phyloP scores from a whole-genome alignment of 2,329 filamentous ascomycete species.

The Cytospora piceicola region DNA sequence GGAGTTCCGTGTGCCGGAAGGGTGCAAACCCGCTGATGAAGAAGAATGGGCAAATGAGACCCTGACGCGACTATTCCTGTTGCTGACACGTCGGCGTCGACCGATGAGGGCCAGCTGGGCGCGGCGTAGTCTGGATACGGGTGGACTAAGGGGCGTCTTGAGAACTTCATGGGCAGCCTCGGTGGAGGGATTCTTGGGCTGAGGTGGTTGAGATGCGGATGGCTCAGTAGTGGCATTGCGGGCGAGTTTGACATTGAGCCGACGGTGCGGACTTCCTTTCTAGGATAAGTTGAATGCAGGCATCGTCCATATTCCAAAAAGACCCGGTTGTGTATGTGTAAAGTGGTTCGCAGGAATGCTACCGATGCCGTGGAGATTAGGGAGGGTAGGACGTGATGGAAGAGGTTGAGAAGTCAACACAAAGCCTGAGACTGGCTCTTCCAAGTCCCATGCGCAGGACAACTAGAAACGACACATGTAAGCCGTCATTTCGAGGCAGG shows the following conservation, averaged over 20 bases:
- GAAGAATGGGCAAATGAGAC: constrained; percentile 37
- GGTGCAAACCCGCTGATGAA: constrained; percentile 29
- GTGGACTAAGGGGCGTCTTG: constrained; percentile 39
- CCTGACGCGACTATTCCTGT: constrained; percentile 40
- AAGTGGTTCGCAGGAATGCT: constrained; percentile 38
- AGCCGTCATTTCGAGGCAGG: not conserved
- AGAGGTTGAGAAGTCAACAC: not conserved
- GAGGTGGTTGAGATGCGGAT: constrained; percentile 17
- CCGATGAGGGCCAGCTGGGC: constrained; percentile 44
- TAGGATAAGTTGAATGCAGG: constrained; percentile 50
- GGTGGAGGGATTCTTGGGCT: constrained; percentile 34
- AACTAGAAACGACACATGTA: not conserved
- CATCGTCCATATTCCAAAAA: constrained; percentile 49
- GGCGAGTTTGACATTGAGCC: constrained; percentile 41
- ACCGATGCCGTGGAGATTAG: constrained; percentile 25
- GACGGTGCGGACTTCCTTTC: constrained; percentile 47
- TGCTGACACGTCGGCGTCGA: constrained; percentile 37
- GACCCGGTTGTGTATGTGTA: constrained; percentile 19
- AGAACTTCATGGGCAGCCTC: constrained; percentile 40
- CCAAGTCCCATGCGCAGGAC: constrained; percentile 2
- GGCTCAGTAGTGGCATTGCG: constrained; percentile 32
- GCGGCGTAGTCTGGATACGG: constrained; percentile 39
- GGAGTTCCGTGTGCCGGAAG: constrained; percentile 18
- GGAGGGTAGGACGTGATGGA: constrained; percentile 6
- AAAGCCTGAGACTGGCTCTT: constrained; percentile 10